phyloP scores from a whole-genome alignment of 805 yeast genomes.

The Teunomyces panamensis region DNA sequence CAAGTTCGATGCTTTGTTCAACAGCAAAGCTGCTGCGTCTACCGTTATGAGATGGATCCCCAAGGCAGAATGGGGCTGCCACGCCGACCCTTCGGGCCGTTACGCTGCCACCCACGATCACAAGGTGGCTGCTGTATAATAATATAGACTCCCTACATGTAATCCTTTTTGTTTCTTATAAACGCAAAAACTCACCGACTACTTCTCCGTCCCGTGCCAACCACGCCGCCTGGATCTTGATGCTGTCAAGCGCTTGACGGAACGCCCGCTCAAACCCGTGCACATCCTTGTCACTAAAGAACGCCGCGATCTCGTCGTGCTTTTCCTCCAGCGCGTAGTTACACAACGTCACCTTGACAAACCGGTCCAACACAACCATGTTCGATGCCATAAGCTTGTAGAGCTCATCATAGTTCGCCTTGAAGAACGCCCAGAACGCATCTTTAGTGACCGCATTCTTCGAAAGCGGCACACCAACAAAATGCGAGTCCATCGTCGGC shows the following conservation, averaged over 20 bases:
- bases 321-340: conserved; percentile 37
- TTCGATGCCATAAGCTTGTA: conserved; percentile 45
- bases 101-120: conserved; percentile 84
- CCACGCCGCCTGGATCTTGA: conserved; percentile 53
- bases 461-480: conserved; percentile 47
- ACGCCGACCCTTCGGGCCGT: conserved; percentile 98
- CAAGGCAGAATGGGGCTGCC: conserved; percentile 99
- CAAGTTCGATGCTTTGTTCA: conserved; percentile 89
- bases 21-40: conserved; percentile 83
- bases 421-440: conserved; percentile 49
- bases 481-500: conserved; percentile 59
- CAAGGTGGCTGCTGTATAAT: conserved; percentile 29
- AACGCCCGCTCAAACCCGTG: conserved; percentile 58
- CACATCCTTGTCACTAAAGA: conserved; percentile 46
- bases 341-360: conserved; percentile 37
- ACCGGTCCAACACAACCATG: conserved; percentile 51
- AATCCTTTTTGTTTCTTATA: background rate
- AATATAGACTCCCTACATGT: background rate
- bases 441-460: conserved; percentile 42
- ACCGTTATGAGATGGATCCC: conserved; percentile 99
- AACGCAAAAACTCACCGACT: conserved; percentile 44
- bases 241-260: conserved; percentile 54
- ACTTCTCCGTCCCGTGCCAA: conserved; percentile 38
- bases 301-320: conserved; percentile 34
- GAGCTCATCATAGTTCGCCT: conserved; percentile 44